phyloP scores from a whole-genome alignment of 805 yeast genomes.

The Saturnispora besseyi region DNA sequence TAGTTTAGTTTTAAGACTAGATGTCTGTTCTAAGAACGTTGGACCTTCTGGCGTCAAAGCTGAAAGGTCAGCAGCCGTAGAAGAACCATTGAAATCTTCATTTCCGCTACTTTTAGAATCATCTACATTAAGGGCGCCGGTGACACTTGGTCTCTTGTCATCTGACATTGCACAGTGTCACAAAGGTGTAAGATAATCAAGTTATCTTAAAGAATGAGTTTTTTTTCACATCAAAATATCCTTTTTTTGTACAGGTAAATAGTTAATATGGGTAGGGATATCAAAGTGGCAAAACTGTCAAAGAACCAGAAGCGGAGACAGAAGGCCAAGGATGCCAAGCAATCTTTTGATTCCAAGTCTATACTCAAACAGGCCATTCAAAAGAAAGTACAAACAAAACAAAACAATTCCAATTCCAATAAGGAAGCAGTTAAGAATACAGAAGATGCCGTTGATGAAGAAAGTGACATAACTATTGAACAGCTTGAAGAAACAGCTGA shows the following conservation, averaged over 20 bases:
- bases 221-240: background rate
- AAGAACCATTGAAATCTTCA: background rate
- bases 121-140: background rate
- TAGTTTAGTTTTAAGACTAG: background rate
- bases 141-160: background rate
- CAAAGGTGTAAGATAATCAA: too few relatives aligned
- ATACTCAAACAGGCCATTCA: background rate
- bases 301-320: slow-evolving; percentile 2
- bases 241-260: background rate
- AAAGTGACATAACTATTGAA: background rate
- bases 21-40: background rate
- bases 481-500: background rate
- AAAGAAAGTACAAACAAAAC: background rate
- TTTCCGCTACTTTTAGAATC: background rate
- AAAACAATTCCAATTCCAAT: background rate
- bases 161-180: background rate
- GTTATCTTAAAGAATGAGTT: background rate
- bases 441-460: background rate
- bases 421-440: background rate
- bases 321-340: slow-evolving; percentile 3
- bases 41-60: background rate
- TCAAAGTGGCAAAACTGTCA: background rate
- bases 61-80: background rate
- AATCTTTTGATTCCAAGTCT: background rate
- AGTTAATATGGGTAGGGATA: background rate